Evolutionary conservation across 179 eudicot species (phyloP), one percentile per base, ranked within the genome.

Genomic region (Spinacia oleracea): DNA sequence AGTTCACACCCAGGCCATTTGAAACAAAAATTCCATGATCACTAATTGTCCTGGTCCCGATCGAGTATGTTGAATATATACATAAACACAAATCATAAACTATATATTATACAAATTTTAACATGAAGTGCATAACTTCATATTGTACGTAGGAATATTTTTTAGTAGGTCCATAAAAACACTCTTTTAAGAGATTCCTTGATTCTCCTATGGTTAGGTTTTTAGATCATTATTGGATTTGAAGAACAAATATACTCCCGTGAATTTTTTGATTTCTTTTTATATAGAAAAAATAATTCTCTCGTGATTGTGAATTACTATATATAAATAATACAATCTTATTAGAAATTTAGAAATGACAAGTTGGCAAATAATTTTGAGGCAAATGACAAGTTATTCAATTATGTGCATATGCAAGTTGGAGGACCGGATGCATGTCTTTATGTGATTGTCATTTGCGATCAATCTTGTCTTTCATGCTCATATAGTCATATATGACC

Each of bases 261-360:
- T 66, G 45, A 66, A 32, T 64, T 31, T 31, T 27, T 16, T 34
- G 0, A 34, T 20, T 6, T 34, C 35, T 32, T 66, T 40, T 9
- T 21, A 16, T 2, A n/a, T 15, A 9, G 9, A 20, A 18, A 10
- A 35, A 62, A 46, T 31, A 29, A 63, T 29, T 7, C 40, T 63
- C 78, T 55, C 59, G 62, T 76, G 62, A 76, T 23, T 75, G 58
- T 60, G 29, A 75, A 75, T 27, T 43, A 75, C 34, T 62, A 56
- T 9, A 51, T 27, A 48, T 5, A 45, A 45, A 38, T 18, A 5
- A 38, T 34, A 38, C 40, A 38, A 3, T 38, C 9, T 50, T n/a
- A n/a, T n/a, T n/a, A n/a, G n/a, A n/a, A 21, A 38, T 8, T 35
- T 56, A 25, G 66, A 56, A 74, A 58, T 35, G 72, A 69, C 69